phyloP scores from a whole-genome alignment of 352 stramenopile species.

The Globisporangium okanoganense region DNA sequence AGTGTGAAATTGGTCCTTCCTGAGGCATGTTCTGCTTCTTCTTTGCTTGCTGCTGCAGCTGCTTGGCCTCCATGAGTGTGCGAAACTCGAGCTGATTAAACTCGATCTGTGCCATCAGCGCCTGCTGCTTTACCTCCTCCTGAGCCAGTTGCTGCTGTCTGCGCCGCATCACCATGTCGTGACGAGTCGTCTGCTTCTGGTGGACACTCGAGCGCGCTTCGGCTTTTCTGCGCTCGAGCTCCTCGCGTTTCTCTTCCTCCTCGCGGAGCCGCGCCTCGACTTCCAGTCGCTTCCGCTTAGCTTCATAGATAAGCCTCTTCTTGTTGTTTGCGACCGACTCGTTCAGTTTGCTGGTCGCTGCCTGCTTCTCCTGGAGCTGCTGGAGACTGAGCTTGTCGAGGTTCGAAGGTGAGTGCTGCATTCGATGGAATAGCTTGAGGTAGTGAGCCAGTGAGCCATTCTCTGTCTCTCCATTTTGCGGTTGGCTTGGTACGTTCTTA shows the following conservation, averaged over 20 bases:
- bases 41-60: conserved; percentile 15
- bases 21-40: not conserved
- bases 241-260: conserved; percentile 17
- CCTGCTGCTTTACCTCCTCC: conserved; percentile 19
- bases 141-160: conserved; percentile 14
- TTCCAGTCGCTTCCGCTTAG: conserved; percentile 15
- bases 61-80: conserved; percentile 21
- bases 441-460: conserved; percentile 21
- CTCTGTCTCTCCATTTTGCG: not conserved
- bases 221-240: conserved; percentile 22
- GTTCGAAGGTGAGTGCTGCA: conserved; percentile 29
- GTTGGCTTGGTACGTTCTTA: not conserved
- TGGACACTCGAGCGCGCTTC: conserved; percentile 16
- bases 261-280: conserved; percentile 13
- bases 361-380: conserved; percentile 28
- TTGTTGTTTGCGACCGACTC: conserved; percentile 32
- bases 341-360: conserved; percentile 22
- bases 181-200: conserved; percentile 8
- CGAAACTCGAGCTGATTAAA: conserved; percentile 9
- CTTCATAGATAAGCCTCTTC: conserved; percentile 10
- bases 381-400: conserved; percentile 34
- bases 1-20: conserved; percentile 1
- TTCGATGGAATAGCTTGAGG: conserved; percentile 30
- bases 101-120: conserved; percentile 16
- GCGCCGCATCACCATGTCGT: conserved; percentile 10